These are phyloP conservation scores for Dysphania ambrosioides DNA, from an alignment of 148 eudicot species.

Conservation along the genomic window DNA sequence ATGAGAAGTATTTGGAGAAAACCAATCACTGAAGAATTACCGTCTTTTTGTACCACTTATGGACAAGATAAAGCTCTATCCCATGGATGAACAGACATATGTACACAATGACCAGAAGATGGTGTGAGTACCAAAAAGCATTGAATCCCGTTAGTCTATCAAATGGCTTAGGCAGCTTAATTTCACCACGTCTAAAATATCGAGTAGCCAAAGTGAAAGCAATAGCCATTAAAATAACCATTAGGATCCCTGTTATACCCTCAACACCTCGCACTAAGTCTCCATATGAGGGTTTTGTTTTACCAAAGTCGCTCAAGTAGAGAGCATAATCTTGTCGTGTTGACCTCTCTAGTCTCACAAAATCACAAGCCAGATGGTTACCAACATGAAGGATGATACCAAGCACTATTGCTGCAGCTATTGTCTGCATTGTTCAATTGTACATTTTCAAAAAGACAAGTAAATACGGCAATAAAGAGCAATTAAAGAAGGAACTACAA, in stretches of 20 bases:
- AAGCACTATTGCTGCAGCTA: constrained; percentile 76
- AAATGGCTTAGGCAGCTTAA: constrained; percentile 68
- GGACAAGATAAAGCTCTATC: constrained; percentile 56
- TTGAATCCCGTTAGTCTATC: constrained; percentile 74
- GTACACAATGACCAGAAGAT: constrained; percentile 63
- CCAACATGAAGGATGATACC: constrained; percentile 69
- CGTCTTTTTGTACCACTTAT: constrained; percentile 67
- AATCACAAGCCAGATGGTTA: constrained; percentile 75
- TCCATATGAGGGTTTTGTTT: constrained; percentile 45
- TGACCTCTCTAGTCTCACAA: constrained; percentile 65
- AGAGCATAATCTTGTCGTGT: constrained; percentile 34
- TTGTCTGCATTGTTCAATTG: constrained; percentile 47
- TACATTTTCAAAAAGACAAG: neutral
- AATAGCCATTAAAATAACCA: constrained; percentile 61
- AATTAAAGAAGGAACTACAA: constrained; percentile 1
- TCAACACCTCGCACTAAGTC: constrained; percentile 55
- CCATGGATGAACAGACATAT: constrained; percentile 67
- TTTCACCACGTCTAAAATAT: constrained; percentile 57
- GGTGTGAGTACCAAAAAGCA: constrained; percentile 90
- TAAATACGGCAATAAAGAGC: neutral
- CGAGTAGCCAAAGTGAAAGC: constrained; percentile 73
- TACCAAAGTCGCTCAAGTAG: constrained; percentile 49
- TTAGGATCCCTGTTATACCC: constrained; percentile 68
- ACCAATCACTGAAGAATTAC: constrained; percentile 31
- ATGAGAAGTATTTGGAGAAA: no score